These are phyloP conservation scores for Cucumis cinereus DNA, from an alignment of 306 rosid species.

Conservation along the genomic window DNA sequence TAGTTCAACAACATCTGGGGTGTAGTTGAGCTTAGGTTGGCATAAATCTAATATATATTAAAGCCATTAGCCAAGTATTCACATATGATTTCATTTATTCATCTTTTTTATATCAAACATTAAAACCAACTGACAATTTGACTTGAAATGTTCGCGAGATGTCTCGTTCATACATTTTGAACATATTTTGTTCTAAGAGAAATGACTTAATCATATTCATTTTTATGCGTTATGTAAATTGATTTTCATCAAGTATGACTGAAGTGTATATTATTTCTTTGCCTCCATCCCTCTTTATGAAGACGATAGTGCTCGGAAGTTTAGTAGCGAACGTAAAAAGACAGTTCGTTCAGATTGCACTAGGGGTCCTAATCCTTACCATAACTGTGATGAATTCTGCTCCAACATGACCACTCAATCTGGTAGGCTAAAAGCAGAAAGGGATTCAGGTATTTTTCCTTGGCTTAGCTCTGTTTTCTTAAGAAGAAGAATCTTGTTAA, in stretches of 20 bases:
- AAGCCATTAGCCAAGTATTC: not conserved
- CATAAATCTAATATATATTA: not conserved
- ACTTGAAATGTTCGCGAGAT: not conserved
- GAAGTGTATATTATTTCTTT: not conserved
- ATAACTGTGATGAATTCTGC: constrained; percentile 76
- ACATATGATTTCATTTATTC: not conserved
- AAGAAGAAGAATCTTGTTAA: not conserved
- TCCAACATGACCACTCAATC: constrained; percentile 51
- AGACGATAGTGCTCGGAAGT: not conserved
- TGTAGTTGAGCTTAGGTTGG: not conserved
- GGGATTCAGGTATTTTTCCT: constrained; percentile 1
- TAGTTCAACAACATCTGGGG: not conserved
- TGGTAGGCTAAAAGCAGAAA: not conserved
- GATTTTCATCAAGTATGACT: not conserved
- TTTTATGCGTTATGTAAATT: not conserved
- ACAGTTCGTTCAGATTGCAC: constrained; percentile 69
- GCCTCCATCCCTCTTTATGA: not conserved
- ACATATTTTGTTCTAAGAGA: not conserved
- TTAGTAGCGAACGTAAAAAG: not conserved
- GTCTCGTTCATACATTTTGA: not conserved
- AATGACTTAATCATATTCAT: not conserved
- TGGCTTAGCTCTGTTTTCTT: not conserved
- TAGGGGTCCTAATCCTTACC: constrained; percentile 67
- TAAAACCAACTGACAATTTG: not conserved
- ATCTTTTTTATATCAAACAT: not conserved